Conservation (phyloP, 768 basidiomycete genomes). For the Collybia nuda region DNA sequence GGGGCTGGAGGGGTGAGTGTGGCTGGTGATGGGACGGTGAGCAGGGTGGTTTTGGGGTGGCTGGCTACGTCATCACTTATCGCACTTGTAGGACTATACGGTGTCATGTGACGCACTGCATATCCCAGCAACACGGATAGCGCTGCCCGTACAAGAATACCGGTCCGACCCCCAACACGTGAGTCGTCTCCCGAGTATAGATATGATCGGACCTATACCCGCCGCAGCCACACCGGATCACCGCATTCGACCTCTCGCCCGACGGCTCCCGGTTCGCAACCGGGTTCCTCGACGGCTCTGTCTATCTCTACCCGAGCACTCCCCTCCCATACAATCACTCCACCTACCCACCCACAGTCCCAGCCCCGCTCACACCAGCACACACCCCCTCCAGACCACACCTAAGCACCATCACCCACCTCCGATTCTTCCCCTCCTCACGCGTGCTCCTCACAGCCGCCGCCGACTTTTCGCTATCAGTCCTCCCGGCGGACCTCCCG, state of each 20-base stretch:
- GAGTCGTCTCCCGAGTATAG: conserved; percentile 18
- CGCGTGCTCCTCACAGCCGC: conserved; percentile 70
- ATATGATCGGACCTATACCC: no score
- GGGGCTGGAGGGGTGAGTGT: conserved; percentile 41
- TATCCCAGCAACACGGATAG: conserved; percentile 46
- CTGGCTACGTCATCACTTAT: not conserved
- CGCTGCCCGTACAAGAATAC: conserved; percentile 53
- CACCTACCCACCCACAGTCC: no score
- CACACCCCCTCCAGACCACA: conserved; percentile 40
- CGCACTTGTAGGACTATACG: conserved; percentile 30
- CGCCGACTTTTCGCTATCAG: conserved; percentile 63
- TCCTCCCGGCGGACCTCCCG: conserved; percentile 60
- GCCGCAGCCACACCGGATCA: conserved; percentile 60
- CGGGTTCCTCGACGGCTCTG: conserved; percentile 59
- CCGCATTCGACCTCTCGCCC: conserved; percentile 62
- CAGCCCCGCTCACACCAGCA: no score
- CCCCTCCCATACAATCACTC: conserved; percentile 19
- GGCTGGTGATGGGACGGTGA: no score
- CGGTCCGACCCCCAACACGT: conserved; percentile 41
- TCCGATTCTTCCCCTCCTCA: conserved; percentile 70
- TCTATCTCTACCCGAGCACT: conserved; percentile 46
- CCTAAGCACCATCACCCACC: conserved; percentile 51
- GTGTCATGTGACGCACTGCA: conserved; percentile 48
- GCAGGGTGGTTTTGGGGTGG: no score
- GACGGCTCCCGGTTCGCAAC: conserved; percentile 59